Percentiles rank a stretch among this genome's conserved stretches.
phyloP scores from a whole-genome alignment of 1,139 yeast species.

The Lodderomyces jiufengensis region DNA sequence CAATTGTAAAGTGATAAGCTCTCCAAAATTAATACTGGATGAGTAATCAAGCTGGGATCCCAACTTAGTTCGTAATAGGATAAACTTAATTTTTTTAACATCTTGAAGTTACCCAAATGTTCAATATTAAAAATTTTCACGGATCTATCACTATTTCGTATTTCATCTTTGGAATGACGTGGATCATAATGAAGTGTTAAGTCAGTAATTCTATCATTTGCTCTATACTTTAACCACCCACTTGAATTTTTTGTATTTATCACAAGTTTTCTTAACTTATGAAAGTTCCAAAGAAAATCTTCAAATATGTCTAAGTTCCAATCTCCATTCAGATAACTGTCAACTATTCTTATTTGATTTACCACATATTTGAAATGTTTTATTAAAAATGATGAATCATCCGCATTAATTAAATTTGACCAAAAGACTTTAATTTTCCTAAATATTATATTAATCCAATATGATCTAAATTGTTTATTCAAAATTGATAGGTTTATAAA shows the following conservation, averaged over 20 bases:
- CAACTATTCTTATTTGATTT: conserved; percentile 26
- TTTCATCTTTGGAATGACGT: conserved; percentile 15
- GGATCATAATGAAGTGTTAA: conserved; percentile 28
- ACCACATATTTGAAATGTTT: conserved; percentile 13
- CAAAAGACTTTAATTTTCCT: conserved; percentile 27
- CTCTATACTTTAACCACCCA: conserved; percentile 40
- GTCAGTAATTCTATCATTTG: conserved; percentile 15
- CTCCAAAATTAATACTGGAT: conserved; percentile 10
- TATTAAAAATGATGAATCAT: conserved; percentile 7
- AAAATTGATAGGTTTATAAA: conserved; percentile 23
- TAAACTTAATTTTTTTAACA: conserved; percentile 21
- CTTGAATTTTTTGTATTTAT: conserved; percentile 38
- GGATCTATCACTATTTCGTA: conserved; percentile 13
- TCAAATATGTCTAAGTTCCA: conserved; percentile 37
- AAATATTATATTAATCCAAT: conserved; percentile 22
- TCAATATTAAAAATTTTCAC: conserved; percentile 27
- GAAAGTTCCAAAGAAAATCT: conserved; percentile 19
- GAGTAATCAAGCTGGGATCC: conserved; percentile 15
- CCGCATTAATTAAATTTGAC: conserved; percentile 22
- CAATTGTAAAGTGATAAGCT: conserved; percentile 29
- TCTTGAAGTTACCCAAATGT: conserved; percentile 27
- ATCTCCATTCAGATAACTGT: conserved; percentile 38
- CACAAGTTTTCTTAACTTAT: conserved; percentile 20
- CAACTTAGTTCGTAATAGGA: conserved; percentile 33
- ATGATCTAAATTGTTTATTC: conserved; percentile 19